These are phyloP conservation scores for Neurospora sp. DNA, from an alignment of 2,329 filamentous ascomycete species.

Conservation along the genomic window DNA sequence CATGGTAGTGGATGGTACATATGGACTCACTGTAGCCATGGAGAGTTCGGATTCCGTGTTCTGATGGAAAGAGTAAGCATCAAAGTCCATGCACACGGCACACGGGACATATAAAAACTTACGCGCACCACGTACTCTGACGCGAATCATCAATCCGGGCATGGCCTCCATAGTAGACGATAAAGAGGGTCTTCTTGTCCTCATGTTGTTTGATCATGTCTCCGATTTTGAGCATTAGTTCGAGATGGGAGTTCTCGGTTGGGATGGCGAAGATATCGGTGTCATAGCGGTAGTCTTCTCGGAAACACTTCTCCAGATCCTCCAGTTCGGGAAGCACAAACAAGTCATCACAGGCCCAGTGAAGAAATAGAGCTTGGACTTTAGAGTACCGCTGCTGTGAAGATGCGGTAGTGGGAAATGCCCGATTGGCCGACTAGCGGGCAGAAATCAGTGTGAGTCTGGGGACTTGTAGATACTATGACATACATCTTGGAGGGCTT, in stretches of 20 bases:
- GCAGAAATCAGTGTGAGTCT: background rate
- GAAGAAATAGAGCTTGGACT: conserved; percentile 43
- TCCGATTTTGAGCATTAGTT: conserved; percentile 47
- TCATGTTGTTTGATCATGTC: conserved; percentile 49
- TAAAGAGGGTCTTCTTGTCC: conserved; percentile 43
- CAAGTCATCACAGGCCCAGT: conserved; percentile 49
- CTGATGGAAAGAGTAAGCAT: conserved; percentile 20
- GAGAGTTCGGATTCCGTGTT: conserved; percentile 40
- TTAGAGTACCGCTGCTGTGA: conserved; percentile 45
- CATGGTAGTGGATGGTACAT: background rate
- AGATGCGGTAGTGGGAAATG: conserved; percentile 46
- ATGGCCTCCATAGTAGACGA: conserved; percentile 52
- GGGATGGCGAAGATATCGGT: conserved; percentile 51
- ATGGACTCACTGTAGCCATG: conserved; percentile 38
- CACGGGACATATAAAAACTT: conserved; percentile 21
- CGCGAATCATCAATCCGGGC: conserved; percentile 49
- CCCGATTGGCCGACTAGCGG: conserved; percentile 41
- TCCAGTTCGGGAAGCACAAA: conserved; percentile 50
- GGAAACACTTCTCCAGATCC: conserved; percentile 44
- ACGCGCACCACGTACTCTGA: conserved; percentile 53
- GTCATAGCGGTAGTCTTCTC: conserved; percentile 45
- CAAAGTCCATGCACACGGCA: too few species aligned
- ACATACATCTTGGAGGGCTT: conserved; percentile 44
- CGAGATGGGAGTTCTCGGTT: conserved; percentile 47
- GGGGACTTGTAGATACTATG: background rate